These are phyloP conservation scores for Agaricus bisporus DNA, from an alignment of 768 basidiomycete genomes.

Conservation along the genomic window DNA sequence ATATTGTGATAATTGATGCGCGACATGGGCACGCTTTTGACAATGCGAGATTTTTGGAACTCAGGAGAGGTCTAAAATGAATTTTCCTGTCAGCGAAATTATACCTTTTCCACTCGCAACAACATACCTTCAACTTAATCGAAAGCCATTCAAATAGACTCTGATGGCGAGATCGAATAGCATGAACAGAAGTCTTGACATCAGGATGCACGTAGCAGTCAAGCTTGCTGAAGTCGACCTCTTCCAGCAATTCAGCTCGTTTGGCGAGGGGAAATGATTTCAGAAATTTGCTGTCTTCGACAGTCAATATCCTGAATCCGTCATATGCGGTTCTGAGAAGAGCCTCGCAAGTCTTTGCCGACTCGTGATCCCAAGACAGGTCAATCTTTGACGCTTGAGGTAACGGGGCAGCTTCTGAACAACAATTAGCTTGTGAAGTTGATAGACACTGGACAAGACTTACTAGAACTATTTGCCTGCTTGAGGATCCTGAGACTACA, in stretches of 20 bases:
- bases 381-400: background rate
- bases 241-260: background rate
- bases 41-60: background rate
- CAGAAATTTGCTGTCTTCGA: background rate
- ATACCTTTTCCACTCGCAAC: background rate
- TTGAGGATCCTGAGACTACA: conserved; percentile 3
- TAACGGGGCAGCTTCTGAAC: background rate
- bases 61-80: background rate
- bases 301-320: background rate
- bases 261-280: background rate
- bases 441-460: background rate
- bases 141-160: conserved; percentile 1
- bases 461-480: background rate
- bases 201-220: conserved; percentile 4
- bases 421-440: background rate
- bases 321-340: background rate
- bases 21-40: background rate
- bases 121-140: background rate
- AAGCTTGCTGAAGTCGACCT: conserved; percentile 5
- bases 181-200: background rate
- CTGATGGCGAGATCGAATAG: background rate
- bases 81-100: background rate
- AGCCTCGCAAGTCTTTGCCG: background rate
- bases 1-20: background rate
- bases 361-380: background rate